Conservation (phyloP, 1,139 yeast species). For the Kodamaea derodonti region DNA sequence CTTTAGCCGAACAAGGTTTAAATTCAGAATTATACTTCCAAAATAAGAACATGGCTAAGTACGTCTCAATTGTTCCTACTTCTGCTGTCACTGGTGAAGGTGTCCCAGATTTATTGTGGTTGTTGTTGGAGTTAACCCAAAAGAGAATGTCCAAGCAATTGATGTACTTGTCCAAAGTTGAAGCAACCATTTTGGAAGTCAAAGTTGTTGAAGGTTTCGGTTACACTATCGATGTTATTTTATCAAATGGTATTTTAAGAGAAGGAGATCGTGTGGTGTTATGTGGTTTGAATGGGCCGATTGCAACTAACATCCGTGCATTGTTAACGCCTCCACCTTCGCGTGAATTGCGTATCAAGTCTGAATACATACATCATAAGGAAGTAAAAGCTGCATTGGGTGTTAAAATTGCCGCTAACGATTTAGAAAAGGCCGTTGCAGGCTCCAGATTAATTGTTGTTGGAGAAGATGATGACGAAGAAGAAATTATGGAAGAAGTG, state of each 20-base stretch:
- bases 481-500: constrained; percentile 94
- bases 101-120: constrained; percentile 97
- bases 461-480: constrained; percentile 97
- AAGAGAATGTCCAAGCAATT: constrained; percentile 98
- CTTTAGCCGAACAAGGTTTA: constrained; percentile 96
- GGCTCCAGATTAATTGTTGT: constrained; percentile 95
- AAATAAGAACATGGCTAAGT: constrained; percentile 88
- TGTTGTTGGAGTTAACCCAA: constrained; percentile 91
- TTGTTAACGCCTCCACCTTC: constrained; percentile 96
- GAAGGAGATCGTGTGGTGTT: constrained; percentile 95
- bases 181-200: constrained; percentile 96
- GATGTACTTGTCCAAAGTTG: constrained; percentile 90
- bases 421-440: constrained; percentile 96
- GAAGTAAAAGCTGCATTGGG: constrained; percentile 99
- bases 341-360: constrained; percentile 91
- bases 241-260: constrained; percentile 88
- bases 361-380: constrained; percentile 91
- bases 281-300: constrained; percentile 98
- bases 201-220: constrained; percentile 99
- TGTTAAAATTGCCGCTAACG: constrained; percentile 97
- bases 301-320: constrained; percentile 96
- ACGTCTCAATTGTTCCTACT: constrained; percentile 95
- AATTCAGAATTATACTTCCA: constrained; percentile 95
- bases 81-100: constrained; percentile 99
- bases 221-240: constrained; percentile 94